These are phyloP conservation scores for Ricinus communis DNA, from an alignment of 345 rosid genomes.

Conservation along the genomic window DNA sequence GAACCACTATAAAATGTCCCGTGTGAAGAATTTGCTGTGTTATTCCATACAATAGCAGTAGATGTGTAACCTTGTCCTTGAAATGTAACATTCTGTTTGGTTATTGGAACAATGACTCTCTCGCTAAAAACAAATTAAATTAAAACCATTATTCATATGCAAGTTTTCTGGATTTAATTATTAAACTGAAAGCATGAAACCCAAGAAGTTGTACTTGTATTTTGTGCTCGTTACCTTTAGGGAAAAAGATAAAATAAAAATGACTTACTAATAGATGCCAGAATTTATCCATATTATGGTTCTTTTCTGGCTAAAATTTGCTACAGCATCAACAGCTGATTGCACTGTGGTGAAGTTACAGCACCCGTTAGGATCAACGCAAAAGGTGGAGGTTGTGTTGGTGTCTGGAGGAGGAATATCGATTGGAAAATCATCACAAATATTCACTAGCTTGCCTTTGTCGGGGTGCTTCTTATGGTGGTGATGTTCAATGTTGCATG, in stretches of 20 bases:
- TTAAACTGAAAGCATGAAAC: no score
- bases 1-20: conserved; percentile 82
- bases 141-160: no score
- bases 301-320: conserved; percentile 55
- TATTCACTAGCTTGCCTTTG: conserved; percentile 28
- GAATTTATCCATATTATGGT: conserved; percentile 76
- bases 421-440: conserved; percentile 71
- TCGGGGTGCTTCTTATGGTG: conserved; percentile 28
- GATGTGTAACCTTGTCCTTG: conserved; percentile 85
- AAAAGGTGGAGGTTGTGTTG: conserved; percentile 52
- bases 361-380: conserved; percentile 79
- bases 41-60: conserved; percentile 87
- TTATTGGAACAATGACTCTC: conserved; percentile 60
- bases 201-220: no score
- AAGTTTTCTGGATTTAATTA: no score
- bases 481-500: background rate
- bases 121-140: conserved; percentile 42
- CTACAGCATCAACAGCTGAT: conserved; percentile 64
- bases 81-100: conserved; percentile 75
- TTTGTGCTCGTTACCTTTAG: no score
- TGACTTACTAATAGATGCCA: conserved; percentile 77
- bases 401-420: conserved; percentile 72
- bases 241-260: no score
- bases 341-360: conserved; percentile 89
- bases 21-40: conserved; percentile 67